phyloP scores from a whole-genome alignment of 1,284 basidiomycete species.

The Prillingera fragicola region DNA sequence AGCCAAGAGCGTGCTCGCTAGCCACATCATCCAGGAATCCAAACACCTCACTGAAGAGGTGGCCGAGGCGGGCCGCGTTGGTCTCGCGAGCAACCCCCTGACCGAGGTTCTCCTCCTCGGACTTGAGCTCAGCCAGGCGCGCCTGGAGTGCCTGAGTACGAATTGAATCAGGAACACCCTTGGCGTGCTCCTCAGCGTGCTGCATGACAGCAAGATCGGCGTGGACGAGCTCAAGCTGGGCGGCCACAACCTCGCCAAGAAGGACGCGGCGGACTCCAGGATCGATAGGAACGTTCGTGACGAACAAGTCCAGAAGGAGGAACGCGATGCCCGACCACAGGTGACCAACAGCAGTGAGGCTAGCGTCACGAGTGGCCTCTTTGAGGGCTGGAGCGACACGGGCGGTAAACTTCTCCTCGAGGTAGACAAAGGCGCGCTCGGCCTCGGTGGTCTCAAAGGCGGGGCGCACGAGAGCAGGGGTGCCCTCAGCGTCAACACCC shows the following conservation, averaged over 20 bases:
- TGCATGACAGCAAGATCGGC: slow-evolving; percentile 59
- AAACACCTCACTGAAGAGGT: slow-evolving; percentile 75
- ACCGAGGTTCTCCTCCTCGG: slow-evolving; percentile 31
- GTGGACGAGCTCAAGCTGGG: slow-evolving; percentile 52
- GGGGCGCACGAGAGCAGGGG: background rate
- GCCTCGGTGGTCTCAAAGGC: slow-evolving; percentile 3
- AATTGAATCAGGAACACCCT: slow-evolving; percentile 60
- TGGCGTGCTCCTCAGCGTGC: slow-evolving; percentile 57
- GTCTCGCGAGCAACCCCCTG: slow-evolving; percentile 42
- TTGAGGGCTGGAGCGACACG: slow-evolving; percentile 14
- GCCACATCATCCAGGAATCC: slow-evolving; percentile 56
- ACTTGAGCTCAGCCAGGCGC: slow-evolving; percentile 39
- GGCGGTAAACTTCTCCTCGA: slow-evolving; percentile 7
- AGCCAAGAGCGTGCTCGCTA: slow-evolving; percentile 25
- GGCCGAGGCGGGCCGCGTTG: slow-evolving; percentile 60
- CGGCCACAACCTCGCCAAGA: slow-evolving; percentile 53
- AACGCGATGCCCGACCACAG: slow-evolving; percentile 61
- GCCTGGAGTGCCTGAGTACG: slow-evolving; percentile 43
- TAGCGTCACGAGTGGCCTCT: background rate
- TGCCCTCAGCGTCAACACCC: background rate
- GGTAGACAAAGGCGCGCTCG: slow-evolving; percentile 8
- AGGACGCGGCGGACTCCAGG: slow-evolving; percentile 67
- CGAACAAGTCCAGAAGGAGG: slow-evolving; percentile 54
- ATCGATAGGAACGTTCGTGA: slow-evolving; percentile 83
- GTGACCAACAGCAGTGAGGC: slow-evolving; percentile 31